phyloP scores from a whole-genome alignment of 192 early-diverging fungal species.

The Coemansia sp. region DNA sequence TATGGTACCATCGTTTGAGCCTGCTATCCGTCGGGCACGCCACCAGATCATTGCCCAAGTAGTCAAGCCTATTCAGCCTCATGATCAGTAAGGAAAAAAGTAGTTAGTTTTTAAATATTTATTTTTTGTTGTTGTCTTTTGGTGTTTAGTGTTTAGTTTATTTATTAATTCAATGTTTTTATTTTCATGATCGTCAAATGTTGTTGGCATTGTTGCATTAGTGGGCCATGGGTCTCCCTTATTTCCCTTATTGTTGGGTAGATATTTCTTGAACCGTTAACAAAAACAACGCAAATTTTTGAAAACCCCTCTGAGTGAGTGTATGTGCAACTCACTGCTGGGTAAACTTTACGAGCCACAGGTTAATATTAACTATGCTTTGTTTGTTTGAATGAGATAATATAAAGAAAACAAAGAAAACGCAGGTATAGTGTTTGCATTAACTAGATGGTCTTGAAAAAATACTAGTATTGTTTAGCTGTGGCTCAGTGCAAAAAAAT shows the following conservation, averaged over 20 bases:
- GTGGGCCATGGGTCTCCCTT: too few relatives aligned
- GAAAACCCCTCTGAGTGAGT: too few relatives aligned
- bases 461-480: neutral
- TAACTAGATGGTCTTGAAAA: neutral
- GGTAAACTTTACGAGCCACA: too few relatives aligned
- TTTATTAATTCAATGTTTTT: neutral
- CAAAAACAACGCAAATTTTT: too few relatives aligned
- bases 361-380: too few relatives aligned
- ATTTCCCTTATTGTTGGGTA: too few relatives aligned
- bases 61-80: conserved; percentile 10
- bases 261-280: too few relatives aligned
- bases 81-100: too few relatives aligned
- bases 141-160: neutral
- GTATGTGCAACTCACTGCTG: too few relatives aligned
- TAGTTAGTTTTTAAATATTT: neutral
- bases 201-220: too few relatives aligned
- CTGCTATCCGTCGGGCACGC: conserved; percentile 52
- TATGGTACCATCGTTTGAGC: conserved; percentile 48
- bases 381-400: too few relatives aligned
- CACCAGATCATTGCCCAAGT: conserved; percentile 50
- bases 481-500: neutral
- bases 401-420: too few relatives aligned
- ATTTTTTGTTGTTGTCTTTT: neutral
- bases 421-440: neutral
- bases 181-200: neutral